phyloP scores from a whole-genome alignment of 805 yeast genomes.

The Ogataea dorogensis region DNA sequence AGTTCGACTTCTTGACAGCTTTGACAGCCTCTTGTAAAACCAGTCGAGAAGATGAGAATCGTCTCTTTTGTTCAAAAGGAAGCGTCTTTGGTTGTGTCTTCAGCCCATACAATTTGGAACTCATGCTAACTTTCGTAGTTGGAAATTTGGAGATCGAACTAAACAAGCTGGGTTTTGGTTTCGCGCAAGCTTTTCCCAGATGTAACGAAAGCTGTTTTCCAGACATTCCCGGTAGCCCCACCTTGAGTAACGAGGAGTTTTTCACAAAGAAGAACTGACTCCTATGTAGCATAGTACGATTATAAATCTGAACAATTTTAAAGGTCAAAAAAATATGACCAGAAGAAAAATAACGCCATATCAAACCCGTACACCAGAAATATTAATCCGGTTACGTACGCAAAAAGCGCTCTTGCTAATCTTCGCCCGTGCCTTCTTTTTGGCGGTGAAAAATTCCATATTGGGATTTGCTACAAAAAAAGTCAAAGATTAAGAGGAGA shows the following conservation, averaged over 20 bases:
- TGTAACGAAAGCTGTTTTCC: constrained; percentile 6
- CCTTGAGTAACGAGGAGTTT: constrained; percentile 45
- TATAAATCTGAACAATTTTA: constrained; percentile 2
- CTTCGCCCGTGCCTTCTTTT: too few relatives aligned
- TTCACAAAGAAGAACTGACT: constrained; percentile 58
- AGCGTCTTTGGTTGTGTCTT: constrained; percentile 1
- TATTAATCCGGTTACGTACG: background rate
- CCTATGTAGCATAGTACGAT: constrained; percentile 40
- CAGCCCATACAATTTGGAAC: constrained; percentile 5
- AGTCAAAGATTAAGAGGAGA: background rate
- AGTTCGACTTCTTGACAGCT: constrained; percentile 19
- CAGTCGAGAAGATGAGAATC: constrained; percentile 17
- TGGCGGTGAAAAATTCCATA: constrained; percentile 9
- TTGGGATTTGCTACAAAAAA: constrained; percentile 9
- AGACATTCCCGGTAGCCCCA: constrained; percentile 21
- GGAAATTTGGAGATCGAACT: constrained; percentile 1
- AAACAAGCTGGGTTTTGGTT: background rate
- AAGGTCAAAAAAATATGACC: constrained; percentile 7
- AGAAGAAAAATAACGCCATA: background rate
- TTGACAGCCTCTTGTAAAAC: constrained; percentile 2
- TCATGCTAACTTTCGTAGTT: background rate
- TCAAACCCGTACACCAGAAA: constrained; percentile 5
- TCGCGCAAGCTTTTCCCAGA: constrained; percentile 1
- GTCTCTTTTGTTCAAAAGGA: constrained; percentile 10
- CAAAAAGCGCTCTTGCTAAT: too few relatives aligned